Conservation (phyloP, 495 filamentous ascomycete genomes). For the Astrothelium subdiscretum region DNA sequence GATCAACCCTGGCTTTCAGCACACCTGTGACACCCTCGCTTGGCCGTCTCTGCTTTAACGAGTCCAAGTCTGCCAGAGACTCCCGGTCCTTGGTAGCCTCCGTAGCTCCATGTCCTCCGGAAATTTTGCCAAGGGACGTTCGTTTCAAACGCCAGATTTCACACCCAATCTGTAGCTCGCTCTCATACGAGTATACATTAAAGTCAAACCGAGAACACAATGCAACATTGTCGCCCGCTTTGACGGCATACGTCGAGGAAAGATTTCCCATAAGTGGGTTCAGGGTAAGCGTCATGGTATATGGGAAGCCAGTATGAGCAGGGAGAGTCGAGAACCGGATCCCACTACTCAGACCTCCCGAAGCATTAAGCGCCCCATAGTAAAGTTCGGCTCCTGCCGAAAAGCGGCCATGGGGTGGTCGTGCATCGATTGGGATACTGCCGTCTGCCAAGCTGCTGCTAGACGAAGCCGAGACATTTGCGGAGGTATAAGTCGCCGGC, state of each 20-base stretch:
- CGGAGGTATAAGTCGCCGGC: constrained; percentile 6
- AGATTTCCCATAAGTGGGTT: constrained; percentile 90
- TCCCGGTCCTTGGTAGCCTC: constrained; percentile 5
- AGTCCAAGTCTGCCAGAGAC: background rate
- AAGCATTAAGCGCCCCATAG: constrained; percentile 84
- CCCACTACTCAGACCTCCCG: constrained; percentile 71
- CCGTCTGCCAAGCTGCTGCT: background rate
- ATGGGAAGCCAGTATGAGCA: constrained; percentile 71
- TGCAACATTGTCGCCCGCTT: constrained; percentile 66
- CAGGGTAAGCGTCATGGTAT: constrained; percentile 69
- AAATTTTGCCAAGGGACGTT: constrained; percentile 17
- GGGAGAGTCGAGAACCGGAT: constrained; percentile 84
- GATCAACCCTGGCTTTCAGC: constrained; percentile 79
- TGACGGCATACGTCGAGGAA: constrained; percentile 78
- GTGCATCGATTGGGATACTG: background rate
- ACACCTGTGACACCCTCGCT: constrained; percentile 67
- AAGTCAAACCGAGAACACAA: constrained; percentile 89
- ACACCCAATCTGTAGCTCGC: constrained; percentile 76
- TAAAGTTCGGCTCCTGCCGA: constrained; percentile 77
- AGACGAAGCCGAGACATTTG: constrained; percentile 6
- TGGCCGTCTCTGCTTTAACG: constrained; percentile 10
- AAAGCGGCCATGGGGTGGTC: constrained; percentile 25
- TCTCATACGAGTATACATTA: constrained; percentile 97
- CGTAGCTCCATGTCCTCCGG: constrained; percentile 16
- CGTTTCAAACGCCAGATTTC: constrained; percentile 68